Conservation (phyloP, 371 early-diverging fungal species). For the Catenaria anguillulae region DNA sequence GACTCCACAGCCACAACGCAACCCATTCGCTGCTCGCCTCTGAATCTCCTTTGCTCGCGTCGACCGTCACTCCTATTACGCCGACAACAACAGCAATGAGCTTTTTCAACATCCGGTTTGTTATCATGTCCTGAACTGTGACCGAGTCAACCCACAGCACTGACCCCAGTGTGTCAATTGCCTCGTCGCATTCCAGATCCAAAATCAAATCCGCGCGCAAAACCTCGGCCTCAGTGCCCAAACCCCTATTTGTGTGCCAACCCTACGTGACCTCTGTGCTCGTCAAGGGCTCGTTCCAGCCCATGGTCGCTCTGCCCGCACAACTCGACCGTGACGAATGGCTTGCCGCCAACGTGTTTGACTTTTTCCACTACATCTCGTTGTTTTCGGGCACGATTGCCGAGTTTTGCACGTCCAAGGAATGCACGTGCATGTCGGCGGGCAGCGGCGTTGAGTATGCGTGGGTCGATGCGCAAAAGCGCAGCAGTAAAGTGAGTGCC, state of each 20-base stretch:
- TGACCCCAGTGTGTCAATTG: not conserved
- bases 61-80: too few relatives aligned
- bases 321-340: slow-evolving; percentile 87
- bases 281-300: slow-evolving; percentile 52
- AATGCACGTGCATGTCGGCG: slow-evolving; percentile 76
- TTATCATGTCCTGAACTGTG: not conserved
- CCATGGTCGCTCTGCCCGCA: slow-evolving; percentile 56
- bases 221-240: slow-evolving; percentile 17
- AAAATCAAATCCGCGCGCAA: slow-evolving; percentile 5
- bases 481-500: slow-evolving; percentile 68
- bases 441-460: slow-evolving; percentile 69
- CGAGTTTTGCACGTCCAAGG: slow-evolving; percentile 67
- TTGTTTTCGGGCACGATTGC: slow-evolving; percentile 80
- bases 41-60: too few relatives aligned
- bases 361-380: slow-evolving; percentile 86
- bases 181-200: not conserved
- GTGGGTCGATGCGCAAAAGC: slow-evolving; percentile 78
- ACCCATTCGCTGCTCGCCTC: too few relatives aligned
- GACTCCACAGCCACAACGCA: too few relatives aligned
- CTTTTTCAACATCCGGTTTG: slow-evolving; percentile 4
- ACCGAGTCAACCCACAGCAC: not conserved
- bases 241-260: slow-evolving; percentile 57
- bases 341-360: slow-evolving; percentile 62
- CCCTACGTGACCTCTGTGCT: slow-evolving; percentile 65
- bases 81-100: too few relatives aligned